These are phyloP conservation scores for Colletotrichum zoysiae DNA, from an alignment of 2,329 filamentous ascomycete genomes.

Conservation along the genomic window DNA sequence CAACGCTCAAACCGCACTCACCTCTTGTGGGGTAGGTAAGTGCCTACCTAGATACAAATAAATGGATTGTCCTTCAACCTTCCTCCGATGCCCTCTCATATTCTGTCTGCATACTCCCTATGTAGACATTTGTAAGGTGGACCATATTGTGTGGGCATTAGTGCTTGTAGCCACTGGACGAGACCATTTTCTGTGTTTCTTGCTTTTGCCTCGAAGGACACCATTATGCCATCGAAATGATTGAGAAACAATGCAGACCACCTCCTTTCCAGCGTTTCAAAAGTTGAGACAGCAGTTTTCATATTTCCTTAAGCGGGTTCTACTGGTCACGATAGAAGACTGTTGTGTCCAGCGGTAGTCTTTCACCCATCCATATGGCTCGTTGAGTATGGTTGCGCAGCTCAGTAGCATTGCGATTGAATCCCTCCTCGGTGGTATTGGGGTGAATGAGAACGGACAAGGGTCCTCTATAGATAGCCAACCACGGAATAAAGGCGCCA, in stretches of 20 bases:
- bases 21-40: background rate
- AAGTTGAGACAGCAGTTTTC: background rate
- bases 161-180: background rate
- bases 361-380: slow-evolving; percentile 81
- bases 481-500: slow-evolving; percentile 88
- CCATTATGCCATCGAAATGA: background rate
- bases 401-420: slow-evolving; percentile 49
- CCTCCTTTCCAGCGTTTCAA: background rate
- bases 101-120: background rate
- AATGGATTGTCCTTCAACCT: background rate
- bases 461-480: slow-evolving; percentile 81
- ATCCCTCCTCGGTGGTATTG: slow-evolving; percentile 72
- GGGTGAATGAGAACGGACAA: slow-evolving; percentile 85
- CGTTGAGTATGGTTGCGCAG: slow-evolving; percentile 73
- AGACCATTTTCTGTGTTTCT: background rate
- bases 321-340: slow-evolving; percentile 21
- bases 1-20: background rate
- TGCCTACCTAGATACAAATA: too few species aligned
- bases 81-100: background rate
- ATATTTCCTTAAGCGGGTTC: background rate
- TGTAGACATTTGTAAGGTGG: background rate
- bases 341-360: slow-evolving; percentile 67
- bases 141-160: background rate
- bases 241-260: background rate
- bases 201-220: background rate